These are phyloP conservation scores for Sanghuangporus sanghuang DNA, from an alignment of 1,284 basidiomycete species.

Conservation along the genomic window DNA sequence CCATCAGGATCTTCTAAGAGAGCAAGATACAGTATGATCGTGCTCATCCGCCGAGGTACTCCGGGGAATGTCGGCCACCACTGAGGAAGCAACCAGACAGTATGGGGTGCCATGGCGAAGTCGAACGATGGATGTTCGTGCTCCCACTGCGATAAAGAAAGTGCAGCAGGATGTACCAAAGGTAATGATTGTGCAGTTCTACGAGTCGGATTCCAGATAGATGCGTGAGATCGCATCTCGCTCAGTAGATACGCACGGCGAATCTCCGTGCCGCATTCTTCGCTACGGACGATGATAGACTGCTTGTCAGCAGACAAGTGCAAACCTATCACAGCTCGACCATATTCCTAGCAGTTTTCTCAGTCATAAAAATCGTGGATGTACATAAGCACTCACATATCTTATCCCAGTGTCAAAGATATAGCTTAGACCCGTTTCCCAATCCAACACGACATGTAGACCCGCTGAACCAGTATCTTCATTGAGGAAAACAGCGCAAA, in stretches of 20 bases:
- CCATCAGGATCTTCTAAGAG: neutral
- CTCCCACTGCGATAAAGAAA: slow-evolving; percentile 8
- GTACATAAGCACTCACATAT: slow-evolving; percentile 8
- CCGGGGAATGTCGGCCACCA: slow-evolving; percentile 19
- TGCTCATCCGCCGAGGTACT: slow-evolving; percentile 11
- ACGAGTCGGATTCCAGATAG: slow-evolving; percentile 6
- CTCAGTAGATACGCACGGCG: slow-evolving; percentile 11
- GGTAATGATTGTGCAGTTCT: neutral
- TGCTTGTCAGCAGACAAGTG: slow-evolving; percentile 12
- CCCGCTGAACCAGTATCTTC: slow-evolving; percentile 6
- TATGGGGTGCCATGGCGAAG: slow-evolving; percentile 8
- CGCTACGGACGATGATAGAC: slow-evolving; percentile 10
- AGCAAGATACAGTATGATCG: slow-evolving; percentile 11
- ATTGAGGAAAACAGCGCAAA: slow-evolving; percentile 15
- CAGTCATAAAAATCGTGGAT: neutral
- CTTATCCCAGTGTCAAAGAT: slow-evolving; percentile 14
- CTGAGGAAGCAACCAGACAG: slow-evolving; percentile 17
- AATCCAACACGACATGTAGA: slow-evolving; percentile 16
- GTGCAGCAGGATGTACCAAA: neutral
- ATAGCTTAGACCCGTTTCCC: slow-evolving; percentile 11
- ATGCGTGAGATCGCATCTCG: neutral
- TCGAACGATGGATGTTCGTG: slow-evolving; percentile 11
- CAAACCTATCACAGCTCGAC: slow-evolving; percentile 14
- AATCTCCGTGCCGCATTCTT: slow-evolving; percentile 11
- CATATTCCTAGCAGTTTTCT: slow-evolving; percentile 10